Evolutionary conservation across 768 basidiomycete species (phyloP), one percentile per base, ranked within the genome.

Genomic region (Ephemerocybe angulata): DNA sequence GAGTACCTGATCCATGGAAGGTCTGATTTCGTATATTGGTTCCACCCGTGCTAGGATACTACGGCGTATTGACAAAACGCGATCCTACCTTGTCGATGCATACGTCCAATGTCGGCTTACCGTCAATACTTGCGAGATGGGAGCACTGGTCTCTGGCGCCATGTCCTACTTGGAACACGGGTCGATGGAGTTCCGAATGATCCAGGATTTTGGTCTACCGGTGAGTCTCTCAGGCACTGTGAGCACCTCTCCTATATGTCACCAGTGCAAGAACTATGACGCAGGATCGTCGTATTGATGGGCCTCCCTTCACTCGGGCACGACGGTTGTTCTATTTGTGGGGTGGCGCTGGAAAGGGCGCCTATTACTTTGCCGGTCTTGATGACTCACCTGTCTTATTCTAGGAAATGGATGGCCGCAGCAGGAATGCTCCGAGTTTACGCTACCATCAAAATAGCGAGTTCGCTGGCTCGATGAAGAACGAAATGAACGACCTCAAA

Each of bases 341-440:
- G n/a, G n/a, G n/a, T n/a, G n/a, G n/a, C n/a, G n/a, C n/a, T n/a
- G n/a, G n/a, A n/a, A n/a, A n/a, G n/a, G n/a, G n/a, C n/a, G n/a
- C n/a, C n/a, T n/a, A n/a, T n/a, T n/a, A n/a, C n/a, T n/a, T n/a
- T n/a, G n/a, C n/a, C n/a, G n/a, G n/a, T n/a, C n/a, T n/a, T n/a
- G n/a, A n/a, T n/a, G n/a, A n/a, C n/a, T n/a, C n/a, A n/a, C n/a
- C n/a, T n/a, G n/a, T n/a, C 24, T 27, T 52, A 21, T 30, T 21
- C 3, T 38, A 88, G 92, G 92, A 0, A 93, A 94, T 54, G 93
- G 75, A 2, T 96, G 93, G 93, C 88, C 0, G 90, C 90, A 0
- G 87, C 84, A 13, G 93, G 93, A 1, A 93, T n/a, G n/a, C n/a
- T n/a, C n/a, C n/a, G n/a, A n/a, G n/a, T n/a, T n/a, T n/a, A n/a